Evolutionary conservation across 192 early-diverging fungal genomes (phyloP), one percentile per base, ranked within the genome.

Genomic region (Backusella liffmaniae): DNA sequence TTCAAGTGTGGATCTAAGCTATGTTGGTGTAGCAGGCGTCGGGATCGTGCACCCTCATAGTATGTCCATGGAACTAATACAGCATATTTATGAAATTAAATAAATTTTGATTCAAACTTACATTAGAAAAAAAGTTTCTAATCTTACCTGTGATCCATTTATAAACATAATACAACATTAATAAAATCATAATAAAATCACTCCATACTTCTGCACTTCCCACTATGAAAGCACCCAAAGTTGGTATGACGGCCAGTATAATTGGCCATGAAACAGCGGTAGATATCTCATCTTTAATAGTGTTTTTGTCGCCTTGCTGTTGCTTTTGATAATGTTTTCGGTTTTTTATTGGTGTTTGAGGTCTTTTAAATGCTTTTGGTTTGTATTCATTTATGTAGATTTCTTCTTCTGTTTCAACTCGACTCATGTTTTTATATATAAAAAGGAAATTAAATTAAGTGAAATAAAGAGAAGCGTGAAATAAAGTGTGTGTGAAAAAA

Each of bases 131-230:
- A 76, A 69, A 62, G 15, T 10, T 30, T 32, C 35, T 70, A 26
- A 23, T 18, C 10, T 80, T 88, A 88, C 89, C 89, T 86, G 85
- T 90, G 51, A 90, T 87, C 75, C 87, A 86, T 65, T 90, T 88
- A 36, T 88, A 90, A 67, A 88, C 80, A 70, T 87, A 90, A 66
- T 85, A 90, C 4, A 84, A 77, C 39, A 90, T 90, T 46, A 90
- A 76, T n/a, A 85, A 42, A n/a, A 90, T 79, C 53, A 88, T 84
- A 35, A 90, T 72, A 23, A 90, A 87, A 76, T 90, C 89, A 65
- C 86, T 87, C 84, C 86, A 90, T 65, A 88, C 79, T 68, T 90
- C 89, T 12, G 87, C 84, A 73, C 84, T 88, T 26, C 89, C 89
- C 72, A 83, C 87, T 59, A 90, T 39, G 68, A 90, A 83, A 1